Base-by-base conservation (phyloP, 164 flowering plant genomes). In the Saururus chinensis region DNA sequence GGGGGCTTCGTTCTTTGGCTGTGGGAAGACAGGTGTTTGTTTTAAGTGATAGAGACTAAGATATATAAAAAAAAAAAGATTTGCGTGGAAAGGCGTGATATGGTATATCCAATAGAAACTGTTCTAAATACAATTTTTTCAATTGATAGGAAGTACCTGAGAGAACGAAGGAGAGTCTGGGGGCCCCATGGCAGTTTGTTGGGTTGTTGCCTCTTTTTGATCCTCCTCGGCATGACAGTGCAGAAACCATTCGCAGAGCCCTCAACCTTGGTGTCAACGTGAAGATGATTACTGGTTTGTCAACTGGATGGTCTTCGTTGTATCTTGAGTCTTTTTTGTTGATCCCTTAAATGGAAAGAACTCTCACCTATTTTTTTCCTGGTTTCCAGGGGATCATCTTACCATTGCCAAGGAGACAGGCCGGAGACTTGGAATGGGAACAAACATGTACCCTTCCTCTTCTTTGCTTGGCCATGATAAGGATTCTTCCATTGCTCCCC, bases 401-500 rank as follows among this genome's bases (percentile, higher is more conserved):
- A 78, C 81, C 19, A 77, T 77, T 63, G 81, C 72, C 23, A 77
- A 77, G 61, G 81, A 77, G 64, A 77, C 78, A 1, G 78, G 80
- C 6, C 65, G 81, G 48, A 70, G 81, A 62, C 81, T 77, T 24
- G 81, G 81, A 41, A 77, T 77, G 81, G 81, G 78, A 19, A 77
- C 78, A 57, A 77, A 77, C 69, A 77, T 77, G 81, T 77, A 77
- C 42, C 81, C 81, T 20, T 77, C 81, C 8, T 77, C 81, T 30
- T 66, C 78, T 48, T 62, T 77, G 65, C 78, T 77, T 49, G 78
- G 78, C 14, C 57, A 58, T 41, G 59, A 72, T 68, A 77, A 74
- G 66, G 81, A 77, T 70, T 74, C 73, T 22, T 70, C 73, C n/a
- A 67, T 77, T 51, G 81, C 72, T 0, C 48, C 78, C 21, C 74